phyloP scores from a whole-genome alignment of 768 basidiomycete genomes.

The Trametes punicea region DNA sequence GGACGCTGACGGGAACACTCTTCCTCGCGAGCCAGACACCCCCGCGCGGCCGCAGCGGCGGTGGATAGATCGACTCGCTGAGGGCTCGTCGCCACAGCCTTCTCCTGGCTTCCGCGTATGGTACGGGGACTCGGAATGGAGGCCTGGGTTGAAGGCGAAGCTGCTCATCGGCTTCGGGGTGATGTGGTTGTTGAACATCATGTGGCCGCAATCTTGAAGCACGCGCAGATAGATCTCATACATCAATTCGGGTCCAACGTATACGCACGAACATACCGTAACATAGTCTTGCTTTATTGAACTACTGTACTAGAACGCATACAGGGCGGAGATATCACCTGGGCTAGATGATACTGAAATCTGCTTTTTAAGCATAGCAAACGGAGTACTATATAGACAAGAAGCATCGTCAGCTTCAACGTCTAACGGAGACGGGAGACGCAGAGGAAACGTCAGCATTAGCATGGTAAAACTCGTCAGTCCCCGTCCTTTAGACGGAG shows the following conservation, averaged over 20 bases:
- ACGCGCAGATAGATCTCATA: neutral
- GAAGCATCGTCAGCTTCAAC: slow-evolving; percentile 2
- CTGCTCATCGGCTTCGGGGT: slow-evolving; percentile 38
- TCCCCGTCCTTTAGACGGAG: slow-evolving; percentile 64
- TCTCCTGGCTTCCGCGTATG: slow-evolving; percentile 32
- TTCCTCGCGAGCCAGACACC: slow-evolving; percentile 38
- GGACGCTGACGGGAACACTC: slow-evolving; percentile 30
- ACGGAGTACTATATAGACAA: neutral
- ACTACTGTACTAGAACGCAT: too few species aligned
- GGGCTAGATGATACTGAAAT: too few species aligned
- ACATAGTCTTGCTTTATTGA: too few species aligned
- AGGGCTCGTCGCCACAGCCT: slow-evolving; percentile 26
- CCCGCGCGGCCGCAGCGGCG: slow-evolving; percentile 37
- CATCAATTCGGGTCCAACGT: neutral
- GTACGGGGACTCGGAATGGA: slow-evolving; percentile 31
- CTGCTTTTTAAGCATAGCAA: too few species aligned
- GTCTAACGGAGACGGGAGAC: too few species aligned
- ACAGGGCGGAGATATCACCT: too few species aligned
- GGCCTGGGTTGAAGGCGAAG: slow-evolving; percentile 42
- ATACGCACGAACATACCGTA: neutral
- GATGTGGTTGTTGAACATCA: slow-evolving; percentile 65
- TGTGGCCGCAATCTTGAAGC: slow-evolving; percentile 43
- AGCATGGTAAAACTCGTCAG: slow-evolving; percentile 84
- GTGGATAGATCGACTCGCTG: slow-evolving; percentile 52
- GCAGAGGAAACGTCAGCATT: slow-evolving; percentile 72